Percentiles rank a stretch among this genome's conserved stretches.
phyloP scores from a whole-genome alignment of 352 stramenopile species.

The Blastocystis sp. region DNA sequence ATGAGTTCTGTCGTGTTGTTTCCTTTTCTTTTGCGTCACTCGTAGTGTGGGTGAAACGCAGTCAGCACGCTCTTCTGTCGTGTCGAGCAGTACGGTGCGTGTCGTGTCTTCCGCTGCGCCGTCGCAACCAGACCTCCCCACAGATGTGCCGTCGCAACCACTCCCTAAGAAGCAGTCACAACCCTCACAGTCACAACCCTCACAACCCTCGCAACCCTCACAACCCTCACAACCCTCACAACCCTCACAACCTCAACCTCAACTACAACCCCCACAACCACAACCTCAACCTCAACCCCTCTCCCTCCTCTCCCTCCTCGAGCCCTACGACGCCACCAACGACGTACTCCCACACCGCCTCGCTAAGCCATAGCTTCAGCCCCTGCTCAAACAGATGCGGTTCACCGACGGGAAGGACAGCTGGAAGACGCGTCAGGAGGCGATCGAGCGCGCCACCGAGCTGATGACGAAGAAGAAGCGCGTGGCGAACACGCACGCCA shows the following conservation, averaged over 20 bases:
- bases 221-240: neutral
- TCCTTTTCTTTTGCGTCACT: neutral
- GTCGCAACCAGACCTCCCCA: too few species aligned
- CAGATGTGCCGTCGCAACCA: neutral
- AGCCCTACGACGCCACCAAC: conserved; percentile 29
- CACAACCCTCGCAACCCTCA: neutral
- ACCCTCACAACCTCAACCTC: neutral
- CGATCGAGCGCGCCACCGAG: conserved; percentile 4
- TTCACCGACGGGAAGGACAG: conserved; percentile 47
- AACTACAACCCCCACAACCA: neutral
- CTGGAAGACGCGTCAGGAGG: conserved; percentile 49
- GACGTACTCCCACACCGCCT: neutral
- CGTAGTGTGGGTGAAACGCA: too few species aligned
- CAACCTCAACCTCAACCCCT: neutral
- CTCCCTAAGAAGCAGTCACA: neutral
- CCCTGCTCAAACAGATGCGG: neutral
- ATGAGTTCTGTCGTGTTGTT: neutral
- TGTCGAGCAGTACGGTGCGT: too few species aligned
- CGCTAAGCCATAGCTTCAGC: conserved; percentile 9
- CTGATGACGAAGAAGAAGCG: conserved; percentile 31
- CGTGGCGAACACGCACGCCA: conserved; percentile 14
- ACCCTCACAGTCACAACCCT: neutral
- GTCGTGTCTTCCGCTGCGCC: too few species aligned
- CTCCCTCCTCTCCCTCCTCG: neutral
- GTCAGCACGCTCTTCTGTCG: neutral